Evolutionary conservation across 2,329 filamentous ascomycete genomes (phyloP).

Genomic region (Colletotrichum godetiae): DNA sequence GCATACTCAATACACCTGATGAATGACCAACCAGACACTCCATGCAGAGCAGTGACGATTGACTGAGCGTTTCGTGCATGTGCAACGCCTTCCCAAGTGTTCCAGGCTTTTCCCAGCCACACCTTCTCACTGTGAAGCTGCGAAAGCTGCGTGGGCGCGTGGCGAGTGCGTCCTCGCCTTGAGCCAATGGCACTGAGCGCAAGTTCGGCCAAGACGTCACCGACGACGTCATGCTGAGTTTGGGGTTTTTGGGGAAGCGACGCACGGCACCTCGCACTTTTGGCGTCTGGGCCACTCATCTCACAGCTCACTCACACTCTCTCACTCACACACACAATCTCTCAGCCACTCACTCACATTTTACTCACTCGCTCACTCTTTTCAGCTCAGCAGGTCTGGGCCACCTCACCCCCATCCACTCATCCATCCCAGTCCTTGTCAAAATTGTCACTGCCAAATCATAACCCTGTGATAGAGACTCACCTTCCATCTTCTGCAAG

Average conservation of each 20-base stretch:
- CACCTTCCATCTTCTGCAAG: neutral
- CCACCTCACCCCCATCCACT: neutral
- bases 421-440: neutral
- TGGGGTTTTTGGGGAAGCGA: neutral
- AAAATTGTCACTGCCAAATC: neutral
- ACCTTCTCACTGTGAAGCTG: neutral
- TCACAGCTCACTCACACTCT: neutral
- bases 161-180: conserved; percentile 29
- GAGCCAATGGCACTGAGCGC: conserved; percentile 19
- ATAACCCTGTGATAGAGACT: neutral
- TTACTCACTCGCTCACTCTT: neutral
- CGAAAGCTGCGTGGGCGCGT: conserved; percentile 9
- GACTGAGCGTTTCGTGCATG: conserved; percentile 25
- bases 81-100: conserved; percentile 3
- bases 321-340: neutral
- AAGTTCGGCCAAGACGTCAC: conserved; percentile 31
- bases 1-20: neutral
- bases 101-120: conserved; percentile 37
- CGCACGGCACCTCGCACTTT: conserved; percentile 1
- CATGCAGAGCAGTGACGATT: conserved; percentile 24
- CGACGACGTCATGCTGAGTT: conserved; percentile 31
- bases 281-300: neutral
- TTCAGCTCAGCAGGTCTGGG: neutral
- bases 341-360: neutral
- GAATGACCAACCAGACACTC: neutral